Conservation (phyloP, 2,329 filamentous ascomycete species). For the Aspergillus sp. region DNA sequence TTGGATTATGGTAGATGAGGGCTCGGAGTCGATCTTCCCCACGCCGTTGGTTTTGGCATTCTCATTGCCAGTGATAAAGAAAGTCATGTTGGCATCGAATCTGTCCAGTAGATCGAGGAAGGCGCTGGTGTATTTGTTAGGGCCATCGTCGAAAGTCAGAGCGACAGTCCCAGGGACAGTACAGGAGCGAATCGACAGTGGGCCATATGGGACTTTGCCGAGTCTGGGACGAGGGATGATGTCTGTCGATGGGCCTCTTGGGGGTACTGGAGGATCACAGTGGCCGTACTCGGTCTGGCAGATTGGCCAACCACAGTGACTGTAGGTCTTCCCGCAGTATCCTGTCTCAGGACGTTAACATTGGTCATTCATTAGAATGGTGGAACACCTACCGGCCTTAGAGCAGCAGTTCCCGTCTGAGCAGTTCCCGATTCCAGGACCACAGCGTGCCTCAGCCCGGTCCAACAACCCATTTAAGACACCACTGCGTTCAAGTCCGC, state of each 20-base stretch:
- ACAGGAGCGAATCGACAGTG: conserved; percentile 37
- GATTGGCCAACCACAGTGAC: conserved; percentile 40
- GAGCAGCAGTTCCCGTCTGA: conserved; percentile 38
- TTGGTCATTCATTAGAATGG: background rate
- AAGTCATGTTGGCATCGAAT: conserved; percentile 64
- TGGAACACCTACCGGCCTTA: conserved; percentile 27
- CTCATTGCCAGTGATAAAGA: conserved; percentile 59
- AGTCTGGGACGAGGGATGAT: conserved; percentile 33
- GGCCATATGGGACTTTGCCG: conserved; percentile 36
- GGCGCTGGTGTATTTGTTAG: conserved; percentile 59
- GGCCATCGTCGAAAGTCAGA: conserved; percentile 67
- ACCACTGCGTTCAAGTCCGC: background rate
- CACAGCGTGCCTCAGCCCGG: conserved; percentile 30
- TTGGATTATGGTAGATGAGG: conserved; percentile 38
- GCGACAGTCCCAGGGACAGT: conserved; percentile 58
- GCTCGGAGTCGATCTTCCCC: conserved; percentile 42
- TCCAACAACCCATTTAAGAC: conserved; percentile 6
- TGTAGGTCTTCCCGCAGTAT: conserved; percentile 35
- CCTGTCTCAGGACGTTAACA: conserved; percentile 20
- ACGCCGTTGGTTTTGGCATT: conserved; percentile 32
- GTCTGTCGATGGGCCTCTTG: conserved; percentile 34
- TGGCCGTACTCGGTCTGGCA: conserved; percentile 39
- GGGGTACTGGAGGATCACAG: conserved; percentile 36
- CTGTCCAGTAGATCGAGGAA: conserved; percentile 60
- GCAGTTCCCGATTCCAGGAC: conserved; percentile 33